Evolutionary conservation across 441 rosid species (phyloP).

Genomic region (Eugenia klotzschiana): DNA sequence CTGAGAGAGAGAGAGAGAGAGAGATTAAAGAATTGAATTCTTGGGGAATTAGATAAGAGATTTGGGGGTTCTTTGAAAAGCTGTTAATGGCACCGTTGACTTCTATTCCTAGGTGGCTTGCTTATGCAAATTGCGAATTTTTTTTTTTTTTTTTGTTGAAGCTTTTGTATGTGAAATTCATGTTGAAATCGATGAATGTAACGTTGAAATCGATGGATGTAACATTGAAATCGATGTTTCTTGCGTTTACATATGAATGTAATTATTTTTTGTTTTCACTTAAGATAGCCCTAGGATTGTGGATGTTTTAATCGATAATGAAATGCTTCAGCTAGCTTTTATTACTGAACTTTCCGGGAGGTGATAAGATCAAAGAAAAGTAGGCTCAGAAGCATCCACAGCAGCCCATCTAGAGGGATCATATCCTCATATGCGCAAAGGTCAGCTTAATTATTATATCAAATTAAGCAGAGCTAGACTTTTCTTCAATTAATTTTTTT

Average conservation of each 20-base stretch:
- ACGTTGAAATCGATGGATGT: rapidly evolving
- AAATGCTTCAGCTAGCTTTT: neutral
- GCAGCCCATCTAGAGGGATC: neutral
- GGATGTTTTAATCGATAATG: neutral
- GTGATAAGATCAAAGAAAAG: neutral
- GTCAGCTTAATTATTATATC: neutral
- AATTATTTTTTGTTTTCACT: neutral
- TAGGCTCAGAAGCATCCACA: neutral
- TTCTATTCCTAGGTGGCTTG: neutral
- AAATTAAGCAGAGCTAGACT: neutral
- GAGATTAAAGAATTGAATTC: neutral
- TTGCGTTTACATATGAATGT: neutral
- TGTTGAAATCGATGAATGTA: no score
- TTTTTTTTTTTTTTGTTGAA: neutral
- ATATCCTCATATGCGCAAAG: no score
- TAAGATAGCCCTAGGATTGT: neutral
- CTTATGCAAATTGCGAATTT: neutral
- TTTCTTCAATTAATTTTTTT: neutral
- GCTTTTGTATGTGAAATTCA: neutral
- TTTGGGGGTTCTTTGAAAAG: neutral
- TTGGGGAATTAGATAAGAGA: neutral
- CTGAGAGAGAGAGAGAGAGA: neutral
- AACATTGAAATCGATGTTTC: neutral
- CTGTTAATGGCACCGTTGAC: neutral
- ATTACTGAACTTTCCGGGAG: neutral